phyloP scores from a whole-genome alignment of 441 rosid genomes.

The Pelargonium fulgidum region DNA sequence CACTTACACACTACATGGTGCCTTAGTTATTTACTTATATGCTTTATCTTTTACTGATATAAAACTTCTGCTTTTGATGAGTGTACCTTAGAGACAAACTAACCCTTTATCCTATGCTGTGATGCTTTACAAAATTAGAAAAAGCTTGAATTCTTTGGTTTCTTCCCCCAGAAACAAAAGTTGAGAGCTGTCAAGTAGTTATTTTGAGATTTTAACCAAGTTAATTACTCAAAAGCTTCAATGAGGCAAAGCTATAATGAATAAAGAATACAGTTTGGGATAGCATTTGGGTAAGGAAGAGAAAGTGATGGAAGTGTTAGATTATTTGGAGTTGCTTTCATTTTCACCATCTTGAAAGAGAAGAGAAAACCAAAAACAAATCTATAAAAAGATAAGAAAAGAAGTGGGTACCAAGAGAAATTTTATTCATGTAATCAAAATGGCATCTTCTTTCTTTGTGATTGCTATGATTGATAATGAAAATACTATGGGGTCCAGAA shows the following conservation, averaged over 20 bases:
- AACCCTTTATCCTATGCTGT: conserved; percentile 11
- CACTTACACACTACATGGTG: neutral
- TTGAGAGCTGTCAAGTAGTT: neutral
- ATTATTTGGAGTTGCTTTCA: neutral
- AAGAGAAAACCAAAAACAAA: neutral
- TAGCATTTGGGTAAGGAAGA: conserved; percentile 1
- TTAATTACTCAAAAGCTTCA: neutral
- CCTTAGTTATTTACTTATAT: neutral
- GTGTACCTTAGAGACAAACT: conserved; percentile 22
- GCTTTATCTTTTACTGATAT: neutral
- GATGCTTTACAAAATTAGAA: neutral
- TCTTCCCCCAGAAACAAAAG: conserved; percentile 8
- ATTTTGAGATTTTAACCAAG: neutral
- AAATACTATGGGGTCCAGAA: conserved; percentile 17
- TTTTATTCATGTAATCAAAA: conserved; percentile 12
- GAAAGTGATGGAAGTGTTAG: conserved; percentile 16
- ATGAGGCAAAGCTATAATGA: conserved; percentile 1
- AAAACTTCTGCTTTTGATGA: conserved; percentile 15
- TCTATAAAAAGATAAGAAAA: conserved; percentile 7
- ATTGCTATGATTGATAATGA: conserved; percentile 19
- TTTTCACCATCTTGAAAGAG: conserved; percentile 2
- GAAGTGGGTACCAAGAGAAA: conserved; percentile 21
- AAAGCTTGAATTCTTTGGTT: conserved; percentile 8
- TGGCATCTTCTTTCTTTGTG: conserved; percentile 13
- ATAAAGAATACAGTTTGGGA: neutral